Evolutionary conservation across 306 rosid species (phyloP), one percentile per base, ranked within the genome.

Genomic region (Corylus americana): DNA sequence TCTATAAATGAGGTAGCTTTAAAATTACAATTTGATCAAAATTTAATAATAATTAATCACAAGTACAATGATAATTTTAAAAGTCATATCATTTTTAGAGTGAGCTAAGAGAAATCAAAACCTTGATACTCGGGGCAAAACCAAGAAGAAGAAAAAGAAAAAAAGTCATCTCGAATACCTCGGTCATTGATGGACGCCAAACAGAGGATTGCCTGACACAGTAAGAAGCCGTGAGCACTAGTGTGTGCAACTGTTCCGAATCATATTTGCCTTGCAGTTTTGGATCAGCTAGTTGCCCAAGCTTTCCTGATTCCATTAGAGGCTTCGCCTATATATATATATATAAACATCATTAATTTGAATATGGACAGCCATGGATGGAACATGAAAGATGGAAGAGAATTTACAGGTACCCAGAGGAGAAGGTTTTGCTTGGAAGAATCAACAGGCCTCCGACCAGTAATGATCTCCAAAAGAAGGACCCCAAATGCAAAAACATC

Each of bases 371-470:
- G 27, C 35, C 35, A 31, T 31, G 17, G 20, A 55, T 45, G 58
- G 50, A 58, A 71, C 35, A 31, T 31, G 35, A 31, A 31, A 31
- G 35, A 31, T 31, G 35, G 35, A 31, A 31, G 35, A 31, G 35
- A 3, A 31, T 1, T 2, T 1, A 1, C 2, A 31, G 35, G 77
- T 92, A 94, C 98, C 98, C 98, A 94, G 61, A 91, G 72, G 55
- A 94, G 92, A 80, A 94, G 93, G 84, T 91, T 94, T 80, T 90
- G 89, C 73, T 84, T 94, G 62, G 93, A 88, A 12, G 98, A 91
- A 83, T 94, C 98, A 45, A 94, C 94, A 4, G 98, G 98, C 81
- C 89, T 88, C 11, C 97, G 74, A 55, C 98, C 98, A 17, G 97
- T 87, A 58, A 91, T 89, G 74, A 94, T 92, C 90, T 92, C 98